Conservation (phyloP, 2,329 filamentous ascomycete genomes). For the Colletotrichum lentis region DNA sequence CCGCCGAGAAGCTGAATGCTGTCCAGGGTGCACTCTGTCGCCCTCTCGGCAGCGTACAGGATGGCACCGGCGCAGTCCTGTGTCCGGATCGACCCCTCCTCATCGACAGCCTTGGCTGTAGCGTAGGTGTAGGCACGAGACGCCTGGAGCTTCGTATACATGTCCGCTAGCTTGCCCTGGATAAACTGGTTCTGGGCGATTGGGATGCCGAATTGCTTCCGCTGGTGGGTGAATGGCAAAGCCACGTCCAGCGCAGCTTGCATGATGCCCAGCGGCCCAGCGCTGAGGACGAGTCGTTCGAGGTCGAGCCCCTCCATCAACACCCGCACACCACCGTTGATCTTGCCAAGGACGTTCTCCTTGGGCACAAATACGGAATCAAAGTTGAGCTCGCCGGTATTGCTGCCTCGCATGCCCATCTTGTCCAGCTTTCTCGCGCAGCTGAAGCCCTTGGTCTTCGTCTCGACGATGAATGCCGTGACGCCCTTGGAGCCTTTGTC, state of each 20-base stretch:
- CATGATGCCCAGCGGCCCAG: conserved; percentile 93
- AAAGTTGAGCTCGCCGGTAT: conserved; percentile 93
- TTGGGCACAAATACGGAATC: conserved; percentile 88
- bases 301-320: conserved; percentile 97
- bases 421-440: conserved; percentile 94
- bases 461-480: conserved; percentile 90
- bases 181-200: conserved; percentile 93
- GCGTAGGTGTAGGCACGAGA: conserved; percentile 86
- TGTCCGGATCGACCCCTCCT: conserved; percentile 75
- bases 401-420: conserved; percentile 96
- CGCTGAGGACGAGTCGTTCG: conserved; percentile 88
- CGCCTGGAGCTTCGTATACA: conserved; percentile 93
- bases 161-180: conserved; percentile 92
- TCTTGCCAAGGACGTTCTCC: conserved; percentile 79
- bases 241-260: conserved; percentile 86
- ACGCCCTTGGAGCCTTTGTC: conserved; percentile 86
- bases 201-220: conserved; percentile 86
- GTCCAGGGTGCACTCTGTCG: conserved; percentile 86
- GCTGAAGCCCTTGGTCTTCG: conserved; percentile 75
- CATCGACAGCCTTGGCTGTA: conserved; percentile 82
- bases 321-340: conserved; percentile 86
- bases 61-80: conserved; percentile 96
- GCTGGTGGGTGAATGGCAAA: conserved; percentile 86
- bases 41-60: conserved; percentile 88
- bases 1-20: conserved; percentile 92